Evolutionary conservation across 257 asterid genomes (phyloP), one percentile per base, ranked within the genome.

Genomic region (Lithospermum erythrorhizon): DNA sequence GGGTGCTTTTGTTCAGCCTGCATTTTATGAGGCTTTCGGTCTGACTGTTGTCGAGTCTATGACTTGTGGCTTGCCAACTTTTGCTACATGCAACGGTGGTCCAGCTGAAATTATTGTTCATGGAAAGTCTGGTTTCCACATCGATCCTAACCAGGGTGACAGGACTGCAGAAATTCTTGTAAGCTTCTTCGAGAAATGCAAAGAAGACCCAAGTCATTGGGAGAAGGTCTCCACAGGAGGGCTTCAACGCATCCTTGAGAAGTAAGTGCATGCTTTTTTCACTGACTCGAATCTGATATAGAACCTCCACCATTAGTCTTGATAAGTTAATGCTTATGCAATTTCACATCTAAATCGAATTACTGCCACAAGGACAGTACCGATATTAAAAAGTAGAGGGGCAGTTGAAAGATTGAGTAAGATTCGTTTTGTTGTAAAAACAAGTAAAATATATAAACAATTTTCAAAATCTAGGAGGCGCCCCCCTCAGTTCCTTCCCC

Each of bases 1-100:
- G 37, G 70, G 70, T 22, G 64, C 64, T 49, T 65, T 65, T 15
- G 59, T 65, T 45, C 70, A 65, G 19, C 68, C 68, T 55, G 68
- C 68, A 7, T 65, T 65, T 45, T 65, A 65, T 13, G 69, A 65
- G 62, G 69, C 69, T 24, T 65, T 65, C 2, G 63, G 69, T 23
- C 57, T 65, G 48, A 65, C 69, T 32, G 69, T 65, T 65, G 57
- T 65, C 10, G 69, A 65, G 27, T 65, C 69, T 24, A 65, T 56
- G 69, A 65, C 63, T 27, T 56, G 69, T 65, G 69, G 69, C 0
- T 65, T 65, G 69, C 69, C 69, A 17, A 65, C 69, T n/a, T 65
- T 65, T 65, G 69, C 62, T 41, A 65, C 69, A 41, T 65, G 69
- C 29, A 65, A 65, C 56, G 69, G 69, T 17, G 69, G 69, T 55